These are phyloP conservation scores for Hylodesmum podocarpum DNA, from an alignment of 306 rosid genomes.

Conservation along the genomic window DNA sequence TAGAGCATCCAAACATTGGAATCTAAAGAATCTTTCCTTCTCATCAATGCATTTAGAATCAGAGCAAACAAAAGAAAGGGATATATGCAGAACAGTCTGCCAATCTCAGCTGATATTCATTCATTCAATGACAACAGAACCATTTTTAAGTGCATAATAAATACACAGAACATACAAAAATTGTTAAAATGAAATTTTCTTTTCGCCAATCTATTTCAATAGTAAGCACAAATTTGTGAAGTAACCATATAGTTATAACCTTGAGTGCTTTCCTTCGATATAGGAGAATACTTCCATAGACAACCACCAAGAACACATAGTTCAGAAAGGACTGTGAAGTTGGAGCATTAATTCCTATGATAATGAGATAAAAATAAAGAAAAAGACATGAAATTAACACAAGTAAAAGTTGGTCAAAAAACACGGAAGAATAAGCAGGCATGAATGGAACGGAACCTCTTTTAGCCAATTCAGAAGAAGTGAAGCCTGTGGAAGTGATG, in stretches of 20 bases:
- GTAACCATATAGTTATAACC: constrained; percentile 48
- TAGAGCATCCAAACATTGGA: background rate
- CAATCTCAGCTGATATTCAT: background rate
- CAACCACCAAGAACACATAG: constrained; percentile 72
- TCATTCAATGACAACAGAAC: background rate
- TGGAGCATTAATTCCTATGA: constrained; percentile 78
- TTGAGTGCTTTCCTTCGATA: constrained; percentile 68
- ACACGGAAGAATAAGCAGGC: too few relatives aligned
- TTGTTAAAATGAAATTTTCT: background rate
- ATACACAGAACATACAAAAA: background rate
- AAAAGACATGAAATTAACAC: background rate
- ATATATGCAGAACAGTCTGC: background rate
- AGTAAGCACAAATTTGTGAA: background rate
- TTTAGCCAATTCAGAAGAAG: constrained; percentile 88
- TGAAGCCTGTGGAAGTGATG: constrained; percentile 85
- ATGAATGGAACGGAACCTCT: constrained; percentile 45
- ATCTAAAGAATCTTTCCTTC: background rate
- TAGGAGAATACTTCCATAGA: constrained; percentile 61
- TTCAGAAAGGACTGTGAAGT: constrained; percentile 89
- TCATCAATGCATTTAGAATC: background rate
- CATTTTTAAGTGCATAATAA: background rate
- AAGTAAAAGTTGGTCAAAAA: too few relatives aligned
- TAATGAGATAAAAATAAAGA: background rate
- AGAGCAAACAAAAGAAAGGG: background rate
- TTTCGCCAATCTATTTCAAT: background rate